A percentile compares a stretch with the other conserved stretches of the same genome.
Evolutionary conservation across 306 rosid genomes (phyloP).

Genomic region (Astragalus membranaceus): DNA sequence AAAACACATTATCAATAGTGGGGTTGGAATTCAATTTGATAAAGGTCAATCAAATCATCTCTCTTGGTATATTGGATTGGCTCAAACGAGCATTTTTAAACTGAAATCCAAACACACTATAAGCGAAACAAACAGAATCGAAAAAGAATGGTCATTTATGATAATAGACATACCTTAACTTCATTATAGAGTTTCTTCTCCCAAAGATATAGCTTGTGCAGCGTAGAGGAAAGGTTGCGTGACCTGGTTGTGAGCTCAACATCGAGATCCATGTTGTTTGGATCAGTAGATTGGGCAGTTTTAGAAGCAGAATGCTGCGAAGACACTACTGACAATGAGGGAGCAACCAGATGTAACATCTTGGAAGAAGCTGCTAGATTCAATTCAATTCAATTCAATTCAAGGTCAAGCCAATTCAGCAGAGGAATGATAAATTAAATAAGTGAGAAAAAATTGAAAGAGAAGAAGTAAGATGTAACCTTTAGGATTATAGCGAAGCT

Average conservation of each 20-base stretch:
- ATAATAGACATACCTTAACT: slow-evolving; percentile 60
- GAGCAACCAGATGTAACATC: slow-evolving; percentile 58
- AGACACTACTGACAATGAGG: slow-evolving; percentile 47
- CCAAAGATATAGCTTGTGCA: slow-evolving; percentile 85
- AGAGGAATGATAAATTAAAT: background rate
- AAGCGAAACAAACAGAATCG: background rate
- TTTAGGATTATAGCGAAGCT: slow-evolving; percentile 55
- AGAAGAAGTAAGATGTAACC: slow-evolving; percentile 4
- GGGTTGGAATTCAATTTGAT: background rate
- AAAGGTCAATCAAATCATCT: background rate
- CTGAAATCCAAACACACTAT: background rate
- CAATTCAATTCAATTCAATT: background rate
- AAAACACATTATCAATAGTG: background rate
- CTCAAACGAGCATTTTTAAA: background rate
- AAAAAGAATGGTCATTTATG: background rate
- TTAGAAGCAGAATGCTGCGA: slow-evolving; percentile 70
- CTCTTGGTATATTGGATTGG: background rate
- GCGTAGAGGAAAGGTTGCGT: slow-evolving; percentile 70
- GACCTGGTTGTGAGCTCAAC: slow-evolving; percentile 49
- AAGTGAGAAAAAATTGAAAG: background rate
- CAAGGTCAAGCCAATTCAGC: background rate
- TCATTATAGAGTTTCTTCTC: slow-evolving; percentile 91
- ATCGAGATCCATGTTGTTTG: slow-evolving; percentile 27
- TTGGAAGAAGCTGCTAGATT: slow-evolving; percentile 58
- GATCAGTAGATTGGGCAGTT: slow-evolving; percentile 30